Evolutionary conservation across 768 basidiomycete species (phyloP).

Genomic region (Guyanaporus albipodus): DNA sequence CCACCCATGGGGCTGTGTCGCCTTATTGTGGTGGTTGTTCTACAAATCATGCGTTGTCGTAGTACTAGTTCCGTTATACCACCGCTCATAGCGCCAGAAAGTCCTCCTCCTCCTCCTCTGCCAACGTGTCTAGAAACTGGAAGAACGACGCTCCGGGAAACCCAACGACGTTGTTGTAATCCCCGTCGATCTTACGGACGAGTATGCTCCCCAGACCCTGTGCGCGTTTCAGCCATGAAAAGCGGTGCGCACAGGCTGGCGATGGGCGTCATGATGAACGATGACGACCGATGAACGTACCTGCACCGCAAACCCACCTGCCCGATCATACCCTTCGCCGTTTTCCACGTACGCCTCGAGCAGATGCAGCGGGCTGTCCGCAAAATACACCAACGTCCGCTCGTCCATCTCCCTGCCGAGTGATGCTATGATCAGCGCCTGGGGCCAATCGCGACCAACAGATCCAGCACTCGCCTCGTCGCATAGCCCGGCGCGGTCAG

Average conservation of each 20-base stretch:
- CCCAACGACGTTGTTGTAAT: constrained; percentile 88
- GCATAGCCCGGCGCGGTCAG: constrained; percentile 72
- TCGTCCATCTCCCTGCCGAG: constrained; percentile 70
- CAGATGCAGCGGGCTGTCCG: constrained; percentile 53
- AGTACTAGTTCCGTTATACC: constrained; percentile 3
- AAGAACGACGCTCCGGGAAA: constrained; percentile 89
- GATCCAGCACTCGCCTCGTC: constrained; percentile 45
- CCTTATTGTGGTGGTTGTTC: too few relatives aligned
- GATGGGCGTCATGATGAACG: background rate
- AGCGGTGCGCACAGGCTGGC: too few relatives aligned
- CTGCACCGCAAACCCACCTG: constrained; percentile 94
- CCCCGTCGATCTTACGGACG: constrained; percentile 82
- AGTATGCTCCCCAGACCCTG: constrained; percentile 81
- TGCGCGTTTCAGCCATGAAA: too few relatives aligned
- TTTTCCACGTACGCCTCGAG: constrained; percentile 79
- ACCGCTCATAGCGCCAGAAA: too few relatives aligned
- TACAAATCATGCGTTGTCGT: too few relatives aligned
- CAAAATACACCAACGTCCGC: constrained; percentile 73
- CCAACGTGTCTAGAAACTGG: constrained; percentile 60
- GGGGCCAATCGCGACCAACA: too few relatives aligned
- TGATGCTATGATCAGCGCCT: background rate
- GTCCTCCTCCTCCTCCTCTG: constrained; percentile 73
- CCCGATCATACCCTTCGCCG: constrained; percentile 82
- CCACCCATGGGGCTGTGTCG: too few relatives aligned
- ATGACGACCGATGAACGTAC: constrained; percentile 33